These are phyloP conservation scores for Asterophora parasitica DNA, from an alignment of 768 basidiomycete species.

Conservation along the genomic window DNA sequence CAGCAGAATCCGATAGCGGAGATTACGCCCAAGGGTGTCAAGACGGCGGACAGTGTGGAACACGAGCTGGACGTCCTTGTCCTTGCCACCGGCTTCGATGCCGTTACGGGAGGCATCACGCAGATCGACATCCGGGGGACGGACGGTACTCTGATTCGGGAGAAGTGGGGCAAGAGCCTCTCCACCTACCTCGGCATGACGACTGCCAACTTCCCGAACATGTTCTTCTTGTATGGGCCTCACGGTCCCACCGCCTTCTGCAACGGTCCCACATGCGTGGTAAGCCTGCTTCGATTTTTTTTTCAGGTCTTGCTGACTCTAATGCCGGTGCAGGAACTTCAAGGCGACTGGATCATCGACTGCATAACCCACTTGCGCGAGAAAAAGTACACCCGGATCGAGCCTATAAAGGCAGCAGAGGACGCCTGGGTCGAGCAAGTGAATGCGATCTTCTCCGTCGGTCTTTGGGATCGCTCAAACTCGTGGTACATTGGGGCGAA, in stretches of 20 bases:
- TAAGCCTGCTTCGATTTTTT: conserved; percentile 10
- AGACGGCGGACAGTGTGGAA: conserved; percentile 16
- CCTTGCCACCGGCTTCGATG: conserved; percentile 23
- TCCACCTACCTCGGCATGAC: conserved; percentile 22
- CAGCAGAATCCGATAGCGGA: conserved; percentile 18
- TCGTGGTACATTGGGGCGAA: conserved; percentile 25
- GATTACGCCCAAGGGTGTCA: conserved; percentile 18
- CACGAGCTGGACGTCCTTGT: conserved; percentile 20
- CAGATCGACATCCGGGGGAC: conserved; percentile 18
- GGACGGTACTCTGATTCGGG: conserved; percentile 16
- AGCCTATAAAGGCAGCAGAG: conserved; percentile 11
- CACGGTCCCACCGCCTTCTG: conserved; percentile 23
- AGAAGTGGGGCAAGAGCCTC: conserved; percentile 20
- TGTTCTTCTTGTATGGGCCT: conserved; percentile 24
- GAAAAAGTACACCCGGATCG: conserved; percentile 10
- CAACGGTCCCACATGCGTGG: conserved; percentile 22
- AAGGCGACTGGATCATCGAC: conserved; percentile 22
- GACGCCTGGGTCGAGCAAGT: conserved; percentile 11
- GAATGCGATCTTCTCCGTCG: conserved; percentile 9
- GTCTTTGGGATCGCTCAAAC: conserved; percentile 17
- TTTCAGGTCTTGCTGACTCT: neutral
- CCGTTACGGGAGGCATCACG: conserved; percentile 20
- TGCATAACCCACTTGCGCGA: conserved; percentile 16
- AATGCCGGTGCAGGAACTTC: conserved; percentile 16
- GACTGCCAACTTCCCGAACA: conserved; percentile 19